These are phyloP conservation scores for Alternaria arbusti DNA, from an alignment of 2,329 filamentous ascomycete species.

Conservation along the genomic window DNA sequence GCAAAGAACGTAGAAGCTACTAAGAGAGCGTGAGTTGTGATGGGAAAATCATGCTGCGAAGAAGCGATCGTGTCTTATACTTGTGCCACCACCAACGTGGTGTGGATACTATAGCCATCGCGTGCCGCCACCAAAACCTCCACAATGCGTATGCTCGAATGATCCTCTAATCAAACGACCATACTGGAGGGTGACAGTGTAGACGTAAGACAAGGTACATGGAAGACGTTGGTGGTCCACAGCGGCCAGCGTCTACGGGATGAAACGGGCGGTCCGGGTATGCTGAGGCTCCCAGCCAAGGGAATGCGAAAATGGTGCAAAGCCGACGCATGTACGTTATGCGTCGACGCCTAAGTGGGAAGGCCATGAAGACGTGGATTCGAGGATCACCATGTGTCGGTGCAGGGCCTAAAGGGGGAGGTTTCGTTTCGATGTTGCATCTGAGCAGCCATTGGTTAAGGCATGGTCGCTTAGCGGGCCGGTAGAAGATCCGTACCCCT, in stretches of 20 bases:
- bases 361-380: slow-evolving; percentile 19
- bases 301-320: slow-evolving; percentile 17
- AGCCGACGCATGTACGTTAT: slow-evolving; percentile 39
- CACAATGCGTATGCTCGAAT: slow-evolving; percentile 7
- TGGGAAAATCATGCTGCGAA: slow-evolving; percentile 16
- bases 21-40: slow-evolving; percentile 26
- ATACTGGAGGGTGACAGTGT: slow-evolving; percentile 30
- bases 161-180: slow-evolving; percentile 41
- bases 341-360: slow-evolving; percentile 25
- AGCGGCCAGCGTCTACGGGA: slow-evolving; percentile 35
- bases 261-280: slow-evolving; percentile 40
- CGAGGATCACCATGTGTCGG: slow-evolving; percentile 19
- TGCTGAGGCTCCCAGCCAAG: slow-evolving; percentile 39
- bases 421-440: slow-evolving; percentile 36
- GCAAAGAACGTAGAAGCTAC: slow-evolving; percentile 25
- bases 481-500: slow-evolving; percentile 29
- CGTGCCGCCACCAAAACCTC: slow-evolving; percentile 16
- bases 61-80: slow-evolving; percentile 35
- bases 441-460: slow-evolving; percentile 32
- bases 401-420: slow-evolving; percentile 22
- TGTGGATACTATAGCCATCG: slow-evolving; percentile 5
- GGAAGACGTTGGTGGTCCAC: slow-evolving; percentile 29
- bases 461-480: slow-evolving; percentile 35
- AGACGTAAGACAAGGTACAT: slow-evolving; percentile 34
- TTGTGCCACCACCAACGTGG: slow-evolving; percentile 5